Evolutionary conservation across 768 basidiomycete species (phyloP).

Genomic region (Kondoa subrosea): DNA sequence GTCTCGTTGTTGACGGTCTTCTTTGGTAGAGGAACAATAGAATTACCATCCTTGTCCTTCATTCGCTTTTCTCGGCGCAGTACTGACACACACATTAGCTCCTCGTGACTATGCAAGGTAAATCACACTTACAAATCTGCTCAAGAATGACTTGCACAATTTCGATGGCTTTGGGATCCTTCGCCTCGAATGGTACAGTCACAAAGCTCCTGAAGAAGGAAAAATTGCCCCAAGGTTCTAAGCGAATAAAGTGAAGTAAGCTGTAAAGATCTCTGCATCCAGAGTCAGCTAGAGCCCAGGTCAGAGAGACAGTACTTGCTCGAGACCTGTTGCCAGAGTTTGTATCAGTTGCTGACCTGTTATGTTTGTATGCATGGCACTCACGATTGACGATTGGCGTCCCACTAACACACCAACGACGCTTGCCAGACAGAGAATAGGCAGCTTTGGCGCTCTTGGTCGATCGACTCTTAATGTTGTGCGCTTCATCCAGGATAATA

Average conservation of each 20-base stretch:
- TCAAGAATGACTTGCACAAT: constrained; percentile 89
- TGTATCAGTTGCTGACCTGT: constrained; percentile 41
- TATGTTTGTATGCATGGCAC: no score
- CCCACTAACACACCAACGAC: constrained; percentile 84
- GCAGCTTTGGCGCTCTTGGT: constrained; percentile 76
- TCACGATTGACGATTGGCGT: constrained; percentile 83
- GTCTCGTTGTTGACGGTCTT: constrained; percentile 63
- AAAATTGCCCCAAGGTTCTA: constrained; percentile 28
- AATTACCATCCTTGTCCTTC: constrained; percentile 67
- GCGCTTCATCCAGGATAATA: constrained; percentile 70
- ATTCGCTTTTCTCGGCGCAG: constrained; percentile 84
- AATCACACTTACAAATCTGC: constrained; percentile 40
- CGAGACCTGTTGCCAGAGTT: not conserved
- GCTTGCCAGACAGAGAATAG: constrained; percentile 58
- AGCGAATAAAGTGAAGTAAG: constrained; percentile 40
- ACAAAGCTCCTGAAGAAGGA: constrained; percentile 74
- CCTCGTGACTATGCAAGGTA: no score
- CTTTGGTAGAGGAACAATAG: constrained; percentile 68
- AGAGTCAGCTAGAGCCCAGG: constrained; percentile 8
- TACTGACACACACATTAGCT: no score
- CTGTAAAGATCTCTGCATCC: constrained; percentile 55
- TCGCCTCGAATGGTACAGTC: constrained; percentile 74
- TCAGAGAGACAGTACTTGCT: not conserved
- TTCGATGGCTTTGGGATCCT: constrained; percentile 81
- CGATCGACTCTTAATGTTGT: constrained; percentile 75